Conservation (phyloP, 805 yeast genomes). For the Torulaspora franciscae region DNA sequence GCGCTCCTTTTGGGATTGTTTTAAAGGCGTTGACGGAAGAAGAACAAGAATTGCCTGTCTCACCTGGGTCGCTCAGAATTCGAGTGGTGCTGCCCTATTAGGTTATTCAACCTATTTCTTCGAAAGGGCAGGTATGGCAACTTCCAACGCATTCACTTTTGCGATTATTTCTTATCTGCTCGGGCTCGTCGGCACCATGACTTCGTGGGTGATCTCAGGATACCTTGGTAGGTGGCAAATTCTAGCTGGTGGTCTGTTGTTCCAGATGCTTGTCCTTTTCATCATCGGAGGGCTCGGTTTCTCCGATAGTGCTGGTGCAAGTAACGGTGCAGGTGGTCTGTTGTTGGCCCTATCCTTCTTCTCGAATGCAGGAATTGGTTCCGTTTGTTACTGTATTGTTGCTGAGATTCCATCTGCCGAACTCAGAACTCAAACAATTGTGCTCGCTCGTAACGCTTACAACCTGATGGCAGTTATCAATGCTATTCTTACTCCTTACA, state of each 20-base stretch:
- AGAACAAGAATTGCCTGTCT: slow-evolving; percentile 48
- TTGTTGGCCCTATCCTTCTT: slow-evolving; percentile 43
- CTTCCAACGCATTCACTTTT: slow-evolving; percentile 43
- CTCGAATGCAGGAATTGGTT: slow-evolving; percentile 45
- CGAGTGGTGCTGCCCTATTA: slow-evolving; percentile 44
- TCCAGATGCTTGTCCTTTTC: slow-evolving; percentile 37
- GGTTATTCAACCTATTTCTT: slow-evolving; percentile 50
- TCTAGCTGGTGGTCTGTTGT: slow-evolving; percentile 13
- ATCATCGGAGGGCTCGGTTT: slow-evolving; percentile 43
- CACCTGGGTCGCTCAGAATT: slow-evolving; percentile 44
- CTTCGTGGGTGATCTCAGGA: slow-evolving; percentile 18
- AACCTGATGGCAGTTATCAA: slow-evolving; percentile 36
- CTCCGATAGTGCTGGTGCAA: slow-evolving; percentile 26
- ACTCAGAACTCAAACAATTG: slow-evolving; percentile 41
- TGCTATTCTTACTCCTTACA: slow-evolving; percentile 42
- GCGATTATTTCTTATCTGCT: slow-evolving; percentile 43
- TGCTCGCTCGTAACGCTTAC: slow-evolving; percentile 39
- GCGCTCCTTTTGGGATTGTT: slow-evolving; percentile 38
- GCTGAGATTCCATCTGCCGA: slow-evolving; percentile 43
- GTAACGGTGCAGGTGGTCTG: slow-evolving; percentile 47
- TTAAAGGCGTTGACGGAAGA: slow-evolving; percentile 44
- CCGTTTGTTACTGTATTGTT: slow-evolving; percentile 40
- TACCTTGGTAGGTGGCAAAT: slow-evolving; percentile 16
- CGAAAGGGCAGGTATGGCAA: slow-evolving; percentile 45
- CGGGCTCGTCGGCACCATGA: slow-evolving; percentile 42